phyloP scores from a whole-genome alignment of 1,284 basidiomycete species.

The Meripilus lineatus region DNA sequence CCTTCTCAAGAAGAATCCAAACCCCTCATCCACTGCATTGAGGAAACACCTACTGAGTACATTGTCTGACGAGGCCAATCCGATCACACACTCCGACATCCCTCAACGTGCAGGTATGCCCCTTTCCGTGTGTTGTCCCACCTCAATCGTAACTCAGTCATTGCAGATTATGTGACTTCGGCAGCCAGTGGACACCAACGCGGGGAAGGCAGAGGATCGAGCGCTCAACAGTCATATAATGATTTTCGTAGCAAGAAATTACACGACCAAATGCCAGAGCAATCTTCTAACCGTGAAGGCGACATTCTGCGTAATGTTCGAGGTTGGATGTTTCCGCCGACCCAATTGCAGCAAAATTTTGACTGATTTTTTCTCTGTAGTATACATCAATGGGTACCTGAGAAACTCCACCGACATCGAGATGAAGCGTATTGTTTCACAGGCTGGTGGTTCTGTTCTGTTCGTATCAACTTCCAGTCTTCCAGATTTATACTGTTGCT shows the following conservation, averaged over 20 bases:
- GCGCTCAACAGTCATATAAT: conserved; percentile 31
- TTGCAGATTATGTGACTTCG: conserved; percentile 52
- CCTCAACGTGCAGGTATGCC: conserved; percentile 50
- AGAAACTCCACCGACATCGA: conserved; percentile 68
- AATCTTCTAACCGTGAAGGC: conserved; percentile 17
- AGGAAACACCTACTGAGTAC: conserved; percentile 55
- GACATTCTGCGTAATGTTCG: conserved; percentile 38
- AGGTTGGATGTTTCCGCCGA: background rate
- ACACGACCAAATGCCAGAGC: conserved; percentile 34
- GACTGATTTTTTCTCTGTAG: conserved; percentile 11
- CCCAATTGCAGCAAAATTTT: too few relatives aligned
- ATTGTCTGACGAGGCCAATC: conserved; percentile 55
- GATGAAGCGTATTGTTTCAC: conserved; percentile 55
- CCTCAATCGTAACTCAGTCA: background rate
- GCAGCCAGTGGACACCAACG: conserved; percentile 66
- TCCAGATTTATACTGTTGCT: background rate
- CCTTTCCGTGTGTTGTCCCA: background rate
- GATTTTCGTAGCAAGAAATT: conserved; percentile 48
- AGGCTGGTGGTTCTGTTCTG: conserved; percentile 51
- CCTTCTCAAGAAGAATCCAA: conserved; percentile 19
- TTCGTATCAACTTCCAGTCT: conserved; percentile 28
- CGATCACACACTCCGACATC: conserved; percentile 68
- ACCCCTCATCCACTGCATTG: conserved; percentile 39
- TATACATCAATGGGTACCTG: conserved; percentile 67
- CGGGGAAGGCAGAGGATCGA: conserved; percentile 38